Base-by-base conservation (phyloP, 1,284 basidiomycete species). In the Ganoderma resinaceum region DNA sequence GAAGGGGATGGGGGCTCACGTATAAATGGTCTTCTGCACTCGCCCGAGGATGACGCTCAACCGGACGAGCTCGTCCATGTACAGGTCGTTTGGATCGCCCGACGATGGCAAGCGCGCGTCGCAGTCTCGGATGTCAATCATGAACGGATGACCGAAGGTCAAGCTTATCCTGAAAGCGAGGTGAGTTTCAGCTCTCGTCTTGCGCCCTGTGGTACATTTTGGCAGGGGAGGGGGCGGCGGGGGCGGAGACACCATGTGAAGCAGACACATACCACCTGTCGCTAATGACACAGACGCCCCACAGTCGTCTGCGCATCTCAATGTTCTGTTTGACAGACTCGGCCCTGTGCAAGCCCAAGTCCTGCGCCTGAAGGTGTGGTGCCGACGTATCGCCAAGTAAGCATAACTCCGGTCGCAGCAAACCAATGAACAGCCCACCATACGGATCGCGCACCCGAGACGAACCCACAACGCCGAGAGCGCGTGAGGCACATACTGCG, bases 71-170 rank as follows among this genome's bases (percentile, higher is more conserved):
- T 96, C 94, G 73, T 93, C 91, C 84, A 94, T 87, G 80, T 95
- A 95, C 71, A 90, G 82, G 73, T 91, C 89, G 53, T 88, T 85
- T 26, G 87, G 85, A 74, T 93, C 89, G 20, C 86, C 94, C 62
- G 90, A 93, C 73, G 86, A 94, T 4, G 95, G 95, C 42, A 97
- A 82, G 55, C 95, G 90, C 16, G 94, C 93, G 79, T 98, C 96
- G 80, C 96, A 98, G 79, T 98, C 96, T 72, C 92, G 89, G 3
- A 98, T 88, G 78, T 97, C 95, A 73, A 98, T 96, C 90, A 96
- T 93, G 78, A 91, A 92, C 2, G 96, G 94, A 74, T 94, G 93
- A 0, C 94, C 94, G 76, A 93, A 95, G 43, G 92, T 89, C 53
- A 92, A 81, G 78, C 91, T 92, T 66, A 89, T 86, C 92, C 92